These are phyloP conservation scores for Immersiporthe knoxdaviesiana DNA, from an alignment of 2,329 filamentous ascomycete genomes.

Conservation along the genomic window DNA sequence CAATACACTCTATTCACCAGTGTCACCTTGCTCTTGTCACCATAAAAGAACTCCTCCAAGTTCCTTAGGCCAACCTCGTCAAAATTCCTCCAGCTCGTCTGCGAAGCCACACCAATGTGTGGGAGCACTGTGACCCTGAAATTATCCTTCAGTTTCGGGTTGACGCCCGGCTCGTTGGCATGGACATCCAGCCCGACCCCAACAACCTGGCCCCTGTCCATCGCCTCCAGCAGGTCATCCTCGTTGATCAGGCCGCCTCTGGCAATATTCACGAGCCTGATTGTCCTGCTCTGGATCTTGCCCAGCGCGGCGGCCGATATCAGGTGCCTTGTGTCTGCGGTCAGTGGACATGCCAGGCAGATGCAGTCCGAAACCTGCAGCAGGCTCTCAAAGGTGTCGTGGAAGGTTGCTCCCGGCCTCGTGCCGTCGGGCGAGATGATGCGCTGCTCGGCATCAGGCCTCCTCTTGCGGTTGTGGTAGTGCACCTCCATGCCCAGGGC, in stretches of 20 bases:
- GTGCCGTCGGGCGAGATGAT: slow-evolving; percentile 10
- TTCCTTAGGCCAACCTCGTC: slow-evolving; percentile 35
- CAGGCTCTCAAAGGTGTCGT: slow-evolving; percentile 36
- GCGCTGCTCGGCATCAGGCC: slow-evolving; percentile 1
- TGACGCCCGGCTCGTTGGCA: slow-evolving; percentile 40
- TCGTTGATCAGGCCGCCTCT: slow-evolving; percentile 41
- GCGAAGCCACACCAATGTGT: slow-evolving; percentile 37
- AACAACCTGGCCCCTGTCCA: slow-evolving; percentile 38
- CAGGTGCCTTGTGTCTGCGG: slow-evolving; percentile 35
- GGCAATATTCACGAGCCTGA: slow-evolving; percentile 42
- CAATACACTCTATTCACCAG: slow-evolving; percentile 10
- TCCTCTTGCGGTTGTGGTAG: slow-evolving; percentile 36
- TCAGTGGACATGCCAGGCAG: slow-evolving; percentile 40
- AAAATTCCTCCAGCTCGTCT: slow-evolving; percentile 37
- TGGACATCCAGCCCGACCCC: slow-evolving; percentile 43
- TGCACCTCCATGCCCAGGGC: slow-evolving; percentile 39
- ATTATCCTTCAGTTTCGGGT: slow-evolving; percentile 37
- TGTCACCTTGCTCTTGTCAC: slow-evolving; percentile 17
- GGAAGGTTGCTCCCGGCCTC: slow-evolving; percentile 19
- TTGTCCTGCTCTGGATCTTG: slow-evolving; percentile 32
- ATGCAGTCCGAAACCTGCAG: slow-evolving; percentile 37
- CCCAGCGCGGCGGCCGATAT: slow-evolving; percentile 31
- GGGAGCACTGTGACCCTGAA: slow-evolving; percentile 39
- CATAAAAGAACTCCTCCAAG: slow-evolving; percentile 34
- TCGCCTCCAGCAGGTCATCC: slow-evolving; percentile 39